Evolutionary conservation across 2,329 filamentous ascomycete species (phyloP).

Genomic region (Nannizzia gypsea): DNA sequence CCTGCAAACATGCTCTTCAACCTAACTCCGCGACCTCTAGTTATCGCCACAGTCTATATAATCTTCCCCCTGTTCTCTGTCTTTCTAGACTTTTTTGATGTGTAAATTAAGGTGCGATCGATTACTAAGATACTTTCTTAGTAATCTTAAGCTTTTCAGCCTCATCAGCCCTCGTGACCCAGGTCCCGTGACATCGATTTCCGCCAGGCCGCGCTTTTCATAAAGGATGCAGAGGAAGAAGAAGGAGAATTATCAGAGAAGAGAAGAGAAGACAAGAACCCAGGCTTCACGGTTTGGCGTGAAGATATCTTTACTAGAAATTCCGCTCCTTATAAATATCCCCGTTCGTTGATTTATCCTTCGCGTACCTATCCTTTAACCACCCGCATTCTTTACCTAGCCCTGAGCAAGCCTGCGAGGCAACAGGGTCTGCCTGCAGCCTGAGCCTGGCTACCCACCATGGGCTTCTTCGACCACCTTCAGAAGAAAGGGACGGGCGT

Average conservation of each 20-base stretch:
- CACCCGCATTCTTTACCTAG: neutral
- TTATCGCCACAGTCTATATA: no score
- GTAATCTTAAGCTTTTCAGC: conserved; percentile 1
- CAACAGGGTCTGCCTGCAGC: neutral
- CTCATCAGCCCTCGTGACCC: neutral
- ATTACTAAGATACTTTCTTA: neutral
- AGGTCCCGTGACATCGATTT: neutral
- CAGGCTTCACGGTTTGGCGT: neutral
- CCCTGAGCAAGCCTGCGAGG: neutral
- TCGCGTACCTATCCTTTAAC: neutral
- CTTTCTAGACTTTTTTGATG: neutral
- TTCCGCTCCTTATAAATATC: neutral
- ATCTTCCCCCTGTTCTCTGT: no score
- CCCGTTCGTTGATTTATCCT: neutral
- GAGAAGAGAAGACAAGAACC: no score
- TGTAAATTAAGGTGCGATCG: neutral
- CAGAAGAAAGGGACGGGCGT: conserved; percentile 34
- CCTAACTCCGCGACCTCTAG: neutral
- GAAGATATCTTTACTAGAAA: neutral
- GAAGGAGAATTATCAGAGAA: no score
- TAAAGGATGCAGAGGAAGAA: neutral
- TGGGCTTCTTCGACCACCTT: conserved; percentile 37
- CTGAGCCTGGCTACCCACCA: conserved; percentile 12
- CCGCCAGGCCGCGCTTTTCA: neutral
- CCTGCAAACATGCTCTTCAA: neutral